phyloP scores from a whole-genome alignment of 352 stramenopile genomes.

The Globisporangium canariense region DNA sequence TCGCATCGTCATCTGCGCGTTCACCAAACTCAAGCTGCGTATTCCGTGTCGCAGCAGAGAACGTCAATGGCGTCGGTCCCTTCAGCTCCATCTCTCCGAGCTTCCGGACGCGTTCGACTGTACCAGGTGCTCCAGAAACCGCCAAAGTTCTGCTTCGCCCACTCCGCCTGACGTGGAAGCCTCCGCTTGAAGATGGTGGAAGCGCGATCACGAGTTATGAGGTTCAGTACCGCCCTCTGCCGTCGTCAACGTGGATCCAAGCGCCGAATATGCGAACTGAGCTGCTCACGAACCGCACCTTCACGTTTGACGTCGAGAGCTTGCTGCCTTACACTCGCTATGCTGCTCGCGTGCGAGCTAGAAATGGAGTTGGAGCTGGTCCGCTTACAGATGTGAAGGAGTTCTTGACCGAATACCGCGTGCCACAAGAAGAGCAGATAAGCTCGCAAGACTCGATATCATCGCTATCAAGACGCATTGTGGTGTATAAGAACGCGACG shows the following conservation, averaged over 20 bases:
- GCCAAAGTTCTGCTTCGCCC: background rate
- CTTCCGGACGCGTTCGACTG: conserved; percentile 26
- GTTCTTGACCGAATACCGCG: conserved; percentile 43
- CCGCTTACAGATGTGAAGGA: conserved; percentile 22
- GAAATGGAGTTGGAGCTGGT: conserved; percentile 25
- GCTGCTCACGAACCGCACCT: background rate
- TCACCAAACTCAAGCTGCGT: conserved; percentile 41
- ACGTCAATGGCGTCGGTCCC: conserved; percentile 46
- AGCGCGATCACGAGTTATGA: conserved; percentile 31
- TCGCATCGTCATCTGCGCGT: conserved; percentile 25
- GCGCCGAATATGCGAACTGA: conserved; percentile 9
- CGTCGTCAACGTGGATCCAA: conserved; percentile 47
- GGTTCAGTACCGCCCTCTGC: conserved; percentile 33
- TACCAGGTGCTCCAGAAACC: conserved; percentile 24
- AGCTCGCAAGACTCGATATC: background rate
- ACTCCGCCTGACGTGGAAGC: conserved; percentile 32
- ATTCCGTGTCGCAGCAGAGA: conserved; percentile 52
- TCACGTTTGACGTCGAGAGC: conserved; percentile 13
- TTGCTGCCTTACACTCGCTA: conserved; percentile 37
- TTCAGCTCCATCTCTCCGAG: conserved; percentile 39
- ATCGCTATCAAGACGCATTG: background rate
- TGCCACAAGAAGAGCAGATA: background rate
- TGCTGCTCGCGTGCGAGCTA: conserved; percentile 35
- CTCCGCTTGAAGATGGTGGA: conserved; percentile 28
- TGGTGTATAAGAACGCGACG: conserved; percentile 23